Percentiles rank a stretch among this genome's conserved stretches.
Conservation (phyloP, 1,139 yeast genomes). For the Blastobotrys indianensis region DNA sequence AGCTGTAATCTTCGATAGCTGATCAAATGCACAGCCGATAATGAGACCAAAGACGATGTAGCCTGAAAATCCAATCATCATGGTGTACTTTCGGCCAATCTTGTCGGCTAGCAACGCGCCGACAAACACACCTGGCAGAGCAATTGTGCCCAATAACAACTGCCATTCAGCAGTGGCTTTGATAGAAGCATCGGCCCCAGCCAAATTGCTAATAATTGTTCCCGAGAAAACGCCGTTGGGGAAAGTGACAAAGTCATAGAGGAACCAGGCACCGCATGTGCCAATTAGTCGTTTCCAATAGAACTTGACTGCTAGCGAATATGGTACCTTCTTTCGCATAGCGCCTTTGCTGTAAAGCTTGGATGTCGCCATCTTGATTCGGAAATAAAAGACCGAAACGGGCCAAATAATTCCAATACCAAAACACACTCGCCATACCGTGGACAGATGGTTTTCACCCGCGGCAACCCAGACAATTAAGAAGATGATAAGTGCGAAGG, state of each 20-base stretch:
- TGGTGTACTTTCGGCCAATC: slow-evolving; percentile 53
- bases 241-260: slow-evolving; percentile 60
- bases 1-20: slow-evolving; percentile 45
- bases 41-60: slow-evolving; percentile 55
- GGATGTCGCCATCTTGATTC: slow-evolving; percentile 65
- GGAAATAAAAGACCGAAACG: slow-evolving; percentile 61
- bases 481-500: slow-evolving; percentile 63
- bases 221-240: slow-evolving; percentile 58
- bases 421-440: slow-evolving; percentile 69
- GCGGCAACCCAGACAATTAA: slow-evolving; percentile 61
- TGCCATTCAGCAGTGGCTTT: slow-evolving; percentile 54
- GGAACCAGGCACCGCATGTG: slow-evolving; percentile 56
- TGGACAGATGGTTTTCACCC: slow-evolving; percentile 39
- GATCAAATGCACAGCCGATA: slow-evolving; percentile 50
- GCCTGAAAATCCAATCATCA: slow-evolving; percentile 54
- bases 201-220: slow-evolving; percentile 46
- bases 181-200: slow-evolving; percentile 37
- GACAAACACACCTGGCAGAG: slow-evolving; percentile 54
- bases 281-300: slow-evolving; percentile 54
- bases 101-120: slow-evolving; percentile 51
- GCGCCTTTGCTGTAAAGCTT: slow-evolving; percentile 50
- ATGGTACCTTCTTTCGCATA: slow-evolving; percentile 49
- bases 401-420: slow-evolving; percentile 78
- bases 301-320: slow-evolving; percentile 45
- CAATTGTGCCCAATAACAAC: slow-evolving; percentile 45